A percentile compares a stretch with the other conserved stretches of the same genome.
phyloP scores from a whole-genome alignment of 441 rosid species.

The Adansonia grandidieri region DNA sequence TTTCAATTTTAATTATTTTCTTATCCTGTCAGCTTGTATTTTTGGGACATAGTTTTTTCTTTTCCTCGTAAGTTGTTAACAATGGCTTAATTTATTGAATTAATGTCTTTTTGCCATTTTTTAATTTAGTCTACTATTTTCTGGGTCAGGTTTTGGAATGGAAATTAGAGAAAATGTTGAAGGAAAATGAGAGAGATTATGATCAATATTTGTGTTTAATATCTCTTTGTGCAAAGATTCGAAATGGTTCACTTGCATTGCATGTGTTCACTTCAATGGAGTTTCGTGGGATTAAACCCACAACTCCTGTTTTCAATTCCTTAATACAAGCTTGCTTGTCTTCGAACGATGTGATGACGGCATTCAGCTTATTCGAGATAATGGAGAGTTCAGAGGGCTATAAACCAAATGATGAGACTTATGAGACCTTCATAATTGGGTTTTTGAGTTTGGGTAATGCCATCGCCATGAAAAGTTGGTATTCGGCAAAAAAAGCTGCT shows the following conservation, averaged over 20 bases:
- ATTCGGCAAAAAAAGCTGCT: conserved; percentile 36
- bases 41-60: neutral
- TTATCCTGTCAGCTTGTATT: neutral
- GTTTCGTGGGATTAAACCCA: conserved; percentile 37
- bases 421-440: conserved; percentile 38
- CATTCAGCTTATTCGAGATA: conserved; percentile 45
- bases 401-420: conserved; percentile 40
- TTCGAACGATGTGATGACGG: conserved; percentile 27
- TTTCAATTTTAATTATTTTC: neutral
- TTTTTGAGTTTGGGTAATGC: conserved; percentile 40
- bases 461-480: conserved; percentile 38
- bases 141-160: conserved; percentile 45
- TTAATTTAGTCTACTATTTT: conserved; percentile 13
- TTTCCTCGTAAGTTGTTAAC: neutral
- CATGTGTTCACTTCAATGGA: conserved; percentile 43
- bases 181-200: conserved; percentile 27
- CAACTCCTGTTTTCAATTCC: conserved; percentile 41
- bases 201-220: conserved; percentile 36
- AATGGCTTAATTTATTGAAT: conserved; percentile 2
- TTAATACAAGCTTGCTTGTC: conserved; percentile 36
- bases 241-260: conserved; percentile 38
- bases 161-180: conserved; percentile 45
- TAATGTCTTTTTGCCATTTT: neutral
- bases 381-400: conserved; percentile 40
- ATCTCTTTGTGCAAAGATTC: conserved; percentile 41